Conservation (phyloP, 1,284 basidiomycete genomes). For the Xerocomus nothofagi region DNA sequence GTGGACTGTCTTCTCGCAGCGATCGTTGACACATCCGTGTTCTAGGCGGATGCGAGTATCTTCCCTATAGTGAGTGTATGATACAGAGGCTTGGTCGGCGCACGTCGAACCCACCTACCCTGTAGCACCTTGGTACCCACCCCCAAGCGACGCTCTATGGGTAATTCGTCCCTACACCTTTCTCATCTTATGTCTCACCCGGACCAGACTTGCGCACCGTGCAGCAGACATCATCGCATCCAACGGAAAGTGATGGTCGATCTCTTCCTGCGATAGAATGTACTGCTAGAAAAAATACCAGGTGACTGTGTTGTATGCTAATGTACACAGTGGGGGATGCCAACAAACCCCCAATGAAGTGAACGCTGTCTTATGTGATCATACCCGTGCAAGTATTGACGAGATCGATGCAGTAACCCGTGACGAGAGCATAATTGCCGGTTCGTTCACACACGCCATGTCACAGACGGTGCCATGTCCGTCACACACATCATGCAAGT, state of each 20-base stretch:
- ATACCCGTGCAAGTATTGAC: constrained; percentile 78
- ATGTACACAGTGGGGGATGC: too few relatives aligned
- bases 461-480: too few relatives aligned
- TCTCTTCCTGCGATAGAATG: too few relatives aligned
- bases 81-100: background rate
- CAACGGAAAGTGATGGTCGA: too few relatives aligned
- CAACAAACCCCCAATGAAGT: background rate
- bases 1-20: background rate
- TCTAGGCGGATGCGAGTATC: constrained; percentile 22
- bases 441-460: too few relatives aligned
- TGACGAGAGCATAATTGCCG: constrained; percentile 92
- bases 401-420: constrained; percentile 87
- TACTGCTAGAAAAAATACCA: too few relatives aligned
- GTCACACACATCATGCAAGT: too few relatives aligned
- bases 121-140: constrained; percentile 14
- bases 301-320: too few relatives aligned
- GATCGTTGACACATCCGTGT: background rate
- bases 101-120: background rate
- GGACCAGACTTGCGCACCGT: too few relatives aligned
- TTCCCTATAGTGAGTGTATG: constrained; percentile 17
- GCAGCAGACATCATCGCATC: too few relatives aligned
- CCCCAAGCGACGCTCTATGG: constrained; percentile 22
- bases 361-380: constrained; percentile 32
- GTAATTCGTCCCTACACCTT: background rate
- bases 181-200: background rate